Base-by-base conservation (phyloP, 805 yeast genomes). In the Wickerhamiella parazyma region DNA sequence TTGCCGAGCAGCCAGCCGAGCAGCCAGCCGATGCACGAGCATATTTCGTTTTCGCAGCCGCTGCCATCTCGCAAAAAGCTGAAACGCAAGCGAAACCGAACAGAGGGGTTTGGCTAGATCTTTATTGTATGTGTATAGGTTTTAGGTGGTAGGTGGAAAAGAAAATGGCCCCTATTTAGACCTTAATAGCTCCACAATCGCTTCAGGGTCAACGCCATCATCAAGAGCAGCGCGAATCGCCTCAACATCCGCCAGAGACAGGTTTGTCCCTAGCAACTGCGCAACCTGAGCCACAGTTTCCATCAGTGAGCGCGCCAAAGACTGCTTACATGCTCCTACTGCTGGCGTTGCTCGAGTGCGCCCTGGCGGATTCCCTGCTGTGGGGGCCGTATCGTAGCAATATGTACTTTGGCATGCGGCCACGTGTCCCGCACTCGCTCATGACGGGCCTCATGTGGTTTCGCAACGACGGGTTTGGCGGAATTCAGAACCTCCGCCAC, bases 371-470 rank as follows among this genome's bases (percentile, higher is more conserved):
- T 34, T 71, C 84, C 2, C 63, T 82, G 21, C 59, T 75, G 25
- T 89, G 98, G 98, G 97, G 94, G 1, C 94, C 97, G 0, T 89
- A 86, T 61, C 66, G 96, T 49, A 78, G 95, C 7, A 81, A 84
- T 45, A 67, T 84, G 35, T 91, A 87, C 61, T 66, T 87, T 47
- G 97, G 97, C 1, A 64, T 91, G 38, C 69, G 87, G 37, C 95
- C 97, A 2, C 67, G 89, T 38, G 54, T 81, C 3, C 95, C 95
- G 1, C 69, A 75, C 28, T 75, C 89, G 1, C 67, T 91, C 41
- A 56, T 79, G 46, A 65, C 84, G 11, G 97, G 97, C 0, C 64
- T 87, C 20, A 74, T 89, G 76, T 89, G 97, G 97, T 83, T 75
- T 64, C 77, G 78, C 55, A 70, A 73, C 4, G 79, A 81, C 48